phyloP scores from a whole-genome alignment of 2,329 filamentous ascomycete genomes.

The Trichoderma brevicompactum region DNA sequence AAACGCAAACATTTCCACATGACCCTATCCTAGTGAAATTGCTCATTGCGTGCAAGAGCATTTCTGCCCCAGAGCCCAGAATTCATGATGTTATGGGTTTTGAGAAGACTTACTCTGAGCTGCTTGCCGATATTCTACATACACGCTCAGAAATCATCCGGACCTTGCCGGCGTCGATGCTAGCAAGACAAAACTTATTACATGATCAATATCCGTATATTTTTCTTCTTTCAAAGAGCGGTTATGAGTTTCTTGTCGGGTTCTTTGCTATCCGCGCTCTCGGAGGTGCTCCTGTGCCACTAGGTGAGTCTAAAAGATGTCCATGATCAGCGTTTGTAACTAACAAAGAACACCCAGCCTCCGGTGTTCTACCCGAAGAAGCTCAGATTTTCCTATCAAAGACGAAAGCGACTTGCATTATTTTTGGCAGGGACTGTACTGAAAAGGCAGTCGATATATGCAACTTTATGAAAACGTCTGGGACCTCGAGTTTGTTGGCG shows the following conservation, averaged over 20 bases:
- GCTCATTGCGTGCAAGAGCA: slow-evolving; percentile 13
- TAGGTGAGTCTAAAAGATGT: slow-evolving; percentile 24
- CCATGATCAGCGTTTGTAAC: not conserved
- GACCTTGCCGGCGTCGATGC: not conserved
- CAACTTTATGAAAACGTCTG: too few species aligned
- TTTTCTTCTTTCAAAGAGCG: slow-evolving; percentile 25
- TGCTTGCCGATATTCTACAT: slow-evolving; percentile 31
- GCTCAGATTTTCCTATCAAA: slow-evolving; percentile 22
- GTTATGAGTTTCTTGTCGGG: slow-evolving; percentile 34
- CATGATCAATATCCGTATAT: slow-evolving; percentile 21
- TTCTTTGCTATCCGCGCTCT: slow-evolving; percentile 33
- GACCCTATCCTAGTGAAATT: slow-evolving; percentile 29
- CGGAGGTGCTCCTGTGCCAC: slow-evolving; percentile 29
- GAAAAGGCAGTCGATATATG: not conserved
- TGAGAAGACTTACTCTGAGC: slow-evolving; percentile 31
- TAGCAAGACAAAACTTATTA: slow-evolving; percentile 21
- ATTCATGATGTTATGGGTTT: slow-evolving; percentile 31
- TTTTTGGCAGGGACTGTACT: slow-evolving; percentile 4
- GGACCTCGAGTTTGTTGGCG: not conserved
- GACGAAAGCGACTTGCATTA: slow-evolving; percentile 20
- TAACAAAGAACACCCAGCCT: not conserved
- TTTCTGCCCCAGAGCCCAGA: not conserved
- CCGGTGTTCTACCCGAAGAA: slow-evolving; percentile 29
- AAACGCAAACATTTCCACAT: slow-evolving; percentile 13
- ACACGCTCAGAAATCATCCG: slow-evolving; percentile 19